Evolutionary conservation across 1,284 basidiomycete species (phyloP), one percentile per base, ranked within the genome.

Genomic region (Ceratobasidium papillatum): DNA sequence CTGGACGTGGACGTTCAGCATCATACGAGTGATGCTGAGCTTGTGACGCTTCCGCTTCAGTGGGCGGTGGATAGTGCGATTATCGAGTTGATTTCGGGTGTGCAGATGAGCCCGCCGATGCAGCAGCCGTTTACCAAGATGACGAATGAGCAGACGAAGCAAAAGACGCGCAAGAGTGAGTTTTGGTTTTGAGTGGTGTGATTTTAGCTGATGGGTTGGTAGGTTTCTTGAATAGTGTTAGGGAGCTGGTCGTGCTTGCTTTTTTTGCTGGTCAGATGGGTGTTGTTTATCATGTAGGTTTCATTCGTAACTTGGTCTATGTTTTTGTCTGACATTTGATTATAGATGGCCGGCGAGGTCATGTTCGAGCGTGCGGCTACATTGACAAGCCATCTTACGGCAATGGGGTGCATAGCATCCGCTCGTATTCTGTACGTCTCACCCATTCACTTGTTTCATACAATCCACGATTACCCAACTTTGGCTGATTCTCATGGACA

Each of bases 271-370:
- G 66, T 19, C 66, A 71, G 27, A 71, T 71, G 66, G 66, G 66
- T 47, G 54, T 71, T 14, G 66, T 71, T 12, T 71, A 71, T 54
- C 66, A 71, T 47, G 66, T 71, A 32, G 17, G 66, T 59, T n/a
- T 27, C 19, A 7, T 8, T n/a, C 75, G 72, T 2, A 9, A 11
- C 11, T 14, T n/a, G 4, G 30, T 27, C 7, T 65, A 89, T 88
- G 41, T 91, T 92, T 77, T 81, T 92, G 36, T 86, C 76, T 92
- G 85, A 80, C 81, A 91, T 90, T 90, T 9, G 88, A 92, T 92
- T 92, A 79, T 91, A 93, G 75, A 86, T 92, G 2, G 89, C 91
- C 8, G 91, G 91, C 3, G 85, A 88, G 14, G 87, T 91, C 75
- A 84, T 88, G 32, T 84, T 83, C 0, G 91, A 93, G 78, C 84